phyloP scores from a whole-genome alignment of 2,329 filamentous ascomycete genomes.

The Fusarium sp. region DNA sequence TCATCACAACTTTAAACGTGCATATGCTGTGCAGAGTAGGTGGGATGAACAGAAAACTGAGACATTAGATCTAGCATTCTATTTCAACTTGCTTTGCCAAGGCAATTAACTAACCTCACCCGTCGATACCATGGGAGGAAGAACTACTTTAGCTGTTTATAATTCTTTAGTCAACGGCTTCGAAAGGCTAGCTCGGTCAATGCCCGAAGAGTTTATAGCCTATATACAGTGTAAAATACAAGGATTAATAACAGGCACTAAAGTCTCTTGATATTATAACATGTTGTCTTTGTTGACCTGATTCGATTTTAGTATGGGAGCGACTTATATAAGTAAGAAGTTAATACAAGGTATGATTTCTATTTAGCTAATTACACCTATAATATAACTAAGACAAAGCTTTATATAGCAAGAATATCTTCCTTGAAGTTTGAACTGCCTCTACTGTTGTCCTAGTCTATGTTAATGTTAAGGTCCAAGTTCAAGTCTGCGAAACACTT shows the following conservation, averaged over 20 bases:
- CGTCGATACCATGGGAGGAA: accelerated
- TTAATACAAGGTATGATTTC: neutral
- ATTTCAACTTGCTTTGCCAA: neutral
- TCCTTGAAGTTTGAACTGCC: too few relatives aligned
- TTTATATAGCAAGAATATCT: neutral
- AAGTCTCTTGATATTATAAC: too few relatives aligned
- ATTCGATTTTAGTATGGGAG: neutral
- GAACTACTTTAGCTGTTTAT: too few relatives aligned
- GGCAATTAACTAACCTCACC: neutral
- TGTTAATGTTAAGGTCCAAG: accelerated
- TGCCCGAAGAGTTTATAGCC: neutral
- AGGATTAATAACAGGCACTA: too few relatives aligned
- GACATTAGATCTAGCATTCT: accelerated
- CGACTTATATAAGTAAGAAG: neutral
- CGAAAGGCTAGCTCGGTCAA: neutral
- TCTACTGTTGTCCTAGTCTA: neutral
- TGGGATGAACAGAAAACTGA: neutral
- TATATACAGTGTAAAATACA: accelerated
- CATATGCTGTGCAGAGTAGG: neutral
- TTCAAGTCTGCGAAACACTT: neutral
- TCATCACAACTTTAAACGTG: neutral
- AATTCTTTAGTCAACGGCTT: too few relatives aligned
- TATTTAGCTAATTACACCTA: neutral
- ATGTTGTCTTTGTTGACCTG: neutral
- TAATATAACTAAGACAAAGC: neutral